Base-by-base conservation (phyloP, 345 rosid species). In the Acer yangbiense region DNA sequence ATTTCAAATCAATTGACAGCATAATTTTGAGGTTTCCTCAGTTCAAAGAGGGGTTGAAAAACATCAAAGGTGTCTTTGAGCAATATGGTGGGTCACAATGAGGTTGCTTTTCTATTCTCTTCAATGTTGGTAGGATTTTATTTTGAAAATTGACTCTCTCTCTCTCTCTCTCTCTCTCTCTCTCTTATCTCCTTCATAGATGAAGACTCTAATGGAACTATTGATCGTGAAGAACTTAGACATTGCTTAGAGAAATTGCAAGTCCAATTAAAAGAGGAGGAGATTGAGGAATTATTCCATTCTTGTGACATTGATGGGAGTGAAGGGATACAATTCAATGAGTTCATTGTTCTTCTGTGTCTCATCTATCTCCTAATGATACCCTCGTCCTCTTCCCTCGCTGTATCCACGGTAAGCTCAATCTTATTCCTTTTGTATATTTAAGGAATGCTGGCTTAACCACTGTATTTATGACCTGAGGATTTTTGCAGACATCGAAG, bases 261-360 rank as follows among this genome's bases (percentile, higher is more conserved):
- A 14, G 78, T 91, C 29, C 78, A 74, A 69, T 76, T 89, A 62
- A 84, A 85, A 9, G 97, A 89, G 13, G 88, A 85, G 84, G 97
- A 91, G 82, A 84, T 92, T 9, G 87, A 88, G 78, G 98, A 91
- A 79, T 82, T 93, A 52, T 95, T 89, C 57, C 82, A 83, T 78
- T 91, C 94, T 54, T 91, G 97, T 81, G 98, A 95, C 79, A 86
- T 93, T 81, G 94, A 91, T 81, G 86, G 95, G 80, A 90, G 85
- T 76, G 78, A 86, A 83, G 95, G 90, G 81, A 93, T 95, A 78
- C 93, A 88, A 50, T 95, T 95, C 82, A 95, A 78, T 60, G 98
- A 93, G 87, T 93, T 91, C 65, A 86, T 88, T 75, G 98, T 95
- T 68, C 94, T 93, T 43, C 83, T 90, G 39, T 91, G 95, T 78